Base-by-base conservation (phyloP, 305 asterid genomes). In the Solanum hybrid region DNA sequence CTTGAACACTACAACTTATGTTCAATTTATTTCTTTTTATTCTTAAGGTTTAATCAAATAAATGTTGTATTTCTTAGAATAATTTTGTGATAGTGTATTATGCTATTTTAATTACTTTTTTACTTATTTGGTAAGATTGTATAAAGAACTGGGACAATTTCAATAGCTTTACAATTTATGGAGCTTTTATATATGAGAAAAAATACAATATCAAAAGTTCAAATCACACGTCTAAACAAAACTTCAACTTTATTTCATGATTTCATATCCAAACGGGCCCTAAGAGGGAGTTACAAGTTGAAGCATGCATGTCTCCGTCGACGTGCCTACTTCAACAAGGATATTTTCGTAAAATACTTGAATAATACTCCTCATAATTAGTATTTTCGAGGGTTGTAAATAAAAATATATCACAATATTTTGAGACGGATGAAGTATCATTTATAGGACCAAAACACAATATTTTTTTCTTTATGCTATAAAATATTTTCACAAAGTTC, bases 341-440 rank as follows among this genome's bases (percentile, higher is more conserved):
- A 19, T 60, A 2, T 7, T 56, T 60, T 60, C 4, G 0, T 60
- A 19, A 60, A 60, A 60, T 60, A 51, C 3, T 51, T 45, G 7
- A 45, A 45, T 45, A 14, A 45, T 45, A 56, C 24, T 17, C 26
- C 71, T 60, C 5, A 60, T 7, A 66, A n/a, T 66, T 66, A 66
- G 3, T 9, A 9, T 64, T 64, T 64, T 64, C 0, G 3, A 64
- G 6, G 6, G 0, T 0, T 2, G 13, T 66, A 4, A 66, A 64
- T n/a, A 64, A 64, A 64, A 64, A 0, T 8, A 64, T 22, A 64
- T n/a, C 26, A 60, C 12, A 2, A 0, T 64, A 64, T 64, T 64
- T 64, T 9, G 29, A 64, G 14, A 0, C 27, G 0, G 3, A 0
- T 72, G 11, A 27, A 72, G 5, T 6, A 27, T 29, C 2, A 14